These are phyloP conservation scores for Sporothrix humicola DNA, from an alignment of 2,329 filamentous ascomycete species.

Conservation along the genomic window DNA sequence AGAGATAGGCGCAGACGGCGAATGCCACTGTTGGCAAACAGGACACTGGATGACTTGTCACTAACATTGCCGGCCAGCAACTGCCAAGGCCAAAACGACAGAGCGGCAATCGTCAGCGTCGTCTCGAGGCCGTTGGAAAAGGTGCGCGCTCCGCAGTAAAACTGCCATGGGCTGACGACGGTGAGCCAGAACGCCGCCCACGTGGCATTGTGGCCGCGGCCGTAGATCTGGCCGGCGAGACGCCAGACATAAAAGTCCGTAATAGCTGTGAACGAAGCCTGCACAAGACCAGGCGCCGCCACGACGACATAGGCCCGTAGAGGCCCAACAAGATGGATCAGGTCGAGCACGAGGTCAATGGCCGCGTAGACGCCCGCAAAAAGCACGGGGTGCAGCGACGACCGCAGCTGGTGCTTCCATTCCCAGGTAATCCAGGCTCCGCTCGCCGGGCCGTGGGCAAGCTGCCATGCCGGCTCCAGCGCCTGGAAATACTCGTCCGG, in stretches of 20 bases:
- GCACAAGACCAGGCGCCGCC: conserved; percentile 73
- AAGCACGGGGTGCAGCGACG: conserved; percentile 86
- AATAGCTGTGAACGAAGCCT: conserved; percentile 77
- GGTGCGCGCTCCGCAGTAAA: conserved; percentile 91
- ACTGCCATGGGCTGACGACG: conserved; percentile 86
- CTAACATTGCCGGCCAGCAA: conserved; percentile 56
- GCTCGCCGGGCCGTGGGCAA: conserved; percentile 77
- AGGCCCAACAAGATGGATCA: conserved; percentile 59
- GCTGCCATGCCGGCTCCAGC: conserved; percentile 89
- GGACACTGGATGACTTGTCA: conserved; percentile 44
- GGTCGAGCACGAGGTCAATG: conserved; percentile 60
- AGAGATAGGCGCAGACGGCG: conserved; percentile 64
- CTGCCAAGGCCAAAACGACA: conserved; percentile 87
- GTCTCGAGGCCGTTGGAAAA: conserved; percentile 94
- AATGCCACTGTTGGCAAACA: conserved; percentile 36
- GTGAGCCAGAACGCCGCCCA: conserved; percentile 75
- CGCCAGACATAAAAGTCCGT: conserved; percentile 90
- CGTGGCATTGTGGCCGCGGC: conserved; percentile 64
- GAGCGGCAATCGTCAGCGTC: conserved; percentile 78
- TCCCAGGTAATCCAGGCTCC: conserved; percentile 98
- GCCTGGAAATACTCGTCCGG: conserved; percentile 98
- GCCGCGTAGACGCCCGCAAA: conserved; percentile 78
- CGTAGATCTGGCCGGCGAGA: conserved; percentile 76
- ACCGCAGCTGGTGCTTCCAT: conserved; percentile 87
- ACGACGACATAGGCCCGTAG: conserved; percentile 71